Conservation (phyloP, 805 yeast species). For the Yarrowia sp. region DNA sequence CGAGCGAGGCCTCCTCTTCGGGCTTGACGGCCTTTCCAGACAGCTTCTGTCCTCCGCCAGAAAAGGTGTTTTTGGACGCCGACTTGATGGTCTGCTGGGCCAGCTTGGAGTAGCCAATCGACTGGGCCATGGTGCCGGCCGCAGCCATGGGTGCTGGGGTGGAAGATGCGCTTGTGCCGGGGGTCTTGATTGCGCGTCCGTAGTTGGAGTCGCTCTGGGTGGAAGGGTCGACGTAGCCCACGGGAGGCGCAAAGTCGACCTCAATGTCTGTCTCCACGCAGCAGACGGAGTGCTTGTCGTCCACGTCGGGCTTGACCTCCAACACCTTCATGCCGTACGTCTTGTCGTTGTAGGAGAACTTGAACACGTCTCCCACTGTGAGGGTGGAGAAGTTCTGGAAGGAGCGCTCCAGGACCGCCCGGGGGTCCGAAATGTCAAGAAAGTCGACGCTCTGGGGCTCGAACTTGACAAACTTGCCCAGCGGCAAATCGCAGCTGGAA, state of each 20-base stretch:
- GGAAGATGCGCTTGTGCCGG: slow-evolving; percentile 27
- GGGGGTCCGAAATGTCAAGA: slow-evolving; percentile 90
- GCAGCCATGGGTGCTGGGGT: slow-evolving; percentile 32
- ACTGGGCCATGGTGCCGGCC: slow-evolving; percentile 58
- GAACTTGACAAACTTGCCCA: slow-evolving; percentile 84
- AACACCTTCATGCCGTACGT: slow-evolving; percentile 76
- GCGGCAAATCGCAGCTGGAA: slow-evolving; percentile 68
- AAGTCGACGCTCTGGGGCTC: slow-evolving; percentile 96
- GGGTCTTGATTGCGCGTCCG: slow-evolving; percentile 20
- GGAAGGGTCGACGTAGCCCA: slow-evolving; percentile 94
- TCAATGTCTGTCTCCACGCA: slow-evolving; percentile 95
- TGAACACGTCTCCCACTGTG: slow-evolving; percentile 79
- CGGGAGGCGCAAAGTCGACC: slow-evolving; percentile 98
- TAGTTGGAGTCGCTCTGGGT: slow-evolving; percentile 26
- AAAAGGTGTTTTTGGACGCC: slow-evolving; percentile 38
- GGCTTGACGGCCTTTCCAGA: slow-evolving; percentile 44
- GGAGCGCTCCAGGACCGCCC: slow-evolving; percentile 92
- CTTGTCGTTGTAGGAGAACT: slow-evolving; percentile 77
- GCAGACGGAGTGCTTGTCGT: slow-evolving; percentile 63
- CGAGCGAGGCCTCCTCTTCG: slow-evolving; percentile 21
- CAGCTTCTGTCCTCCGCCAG: slow-evolving; percentile 67
- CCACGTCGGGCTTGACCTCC: slow-evolving; percentile 78
- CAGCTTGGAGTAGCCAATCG: slow-evolving; percentile 62
- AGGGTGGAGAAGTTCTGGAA: slow-evolving; percentile 85
- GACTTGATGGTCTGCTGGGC: slow-evolving; percentile 27